Conservation (phyloP, 2,329 filamentous ascomycete species). For the Calonectria leucothoes region DNA sequence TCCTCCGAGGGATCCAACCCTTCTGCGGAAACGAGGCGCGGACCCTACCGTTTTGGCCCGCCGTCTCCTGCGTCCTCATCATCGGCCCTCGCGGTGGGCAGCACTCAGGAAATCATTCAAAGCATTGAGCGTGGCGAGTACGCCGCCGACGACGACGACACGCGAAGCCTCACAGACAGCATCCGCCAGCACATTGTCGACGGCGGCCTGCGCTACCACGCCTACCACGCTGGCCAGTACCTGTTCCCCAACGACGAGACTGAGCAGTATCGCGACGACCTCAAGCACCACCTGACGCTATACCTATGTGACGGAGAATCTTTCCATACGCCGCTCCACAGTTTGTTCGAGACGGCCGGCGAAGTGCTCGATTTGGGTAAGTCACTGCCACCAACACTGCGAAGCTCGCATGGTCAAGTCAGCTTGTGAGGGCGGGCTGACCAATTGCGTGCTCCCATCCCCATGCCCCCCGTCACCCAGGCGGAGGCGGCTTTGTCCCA, state of each 20-base stretch:
- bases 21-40: background rate
- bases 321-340: constrained; percentile 58
- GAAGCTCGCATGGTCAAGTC: background rate
- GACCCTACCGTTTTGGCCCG: constrained; percentile 29
- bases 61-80: constrained; percentile 43
- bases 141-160: constrained; percentile 47
- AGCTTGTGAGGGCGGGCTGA: background rate
- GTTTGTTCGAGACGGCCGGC: constrained; percentile 50
- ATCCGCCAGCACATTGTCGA: constrained; percentile 57
- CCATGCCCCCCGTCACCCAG: background rate
- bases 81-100: constrained; percentile 47
- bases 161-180: constrained; percentile 55
- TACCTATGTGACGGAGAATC: constrained; percentile 52
- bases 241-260: constrained; percentile 57
- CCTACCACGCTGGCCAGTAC: constrained; percentile 55
- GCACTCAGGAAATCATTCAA: constrained; percentile 45
- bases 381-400: constrained; percentile 24
- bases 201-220: constrained; percentile 53
- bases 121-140: constrained; percentile 49
- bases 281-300: constrained; percentile 54
- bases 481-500: background rate
- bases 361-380: constrained; percentile 61
- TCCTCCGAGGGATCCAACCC: background rate
- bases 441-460: constrained; percentile 1
- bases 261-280: constrained; percentile 55